Evolutionary conservation across 768 basidiomycete species (phyloP).

Genomic region (Wakefieldia striispora): DNA sequence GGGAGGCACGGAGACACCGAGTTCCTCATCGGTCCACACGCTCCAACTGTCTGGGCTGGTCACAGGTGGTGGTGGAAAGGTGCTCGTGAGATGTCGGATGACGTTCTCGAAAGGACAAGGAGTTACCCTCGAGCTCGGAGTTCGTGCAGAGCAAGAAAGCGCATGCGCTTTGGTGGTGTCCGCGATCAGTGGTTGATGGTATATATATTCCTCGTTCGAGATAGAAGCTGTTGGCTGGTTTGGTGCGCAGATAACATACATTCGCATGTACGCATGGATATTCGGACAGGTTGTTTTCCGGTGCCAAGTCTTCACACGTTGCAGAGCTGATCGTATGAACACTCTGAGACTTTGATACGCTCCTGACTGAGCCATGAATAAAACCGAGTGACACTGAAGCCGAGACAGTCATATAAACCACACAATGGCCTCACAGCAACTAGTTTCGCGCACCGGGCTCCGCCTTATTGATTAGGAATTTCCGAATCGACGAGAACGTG

Average conservation of each 20-base stretch:
- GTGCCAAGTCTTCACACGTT: constrained; percentile 3
- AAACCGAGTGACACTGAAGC: no score
- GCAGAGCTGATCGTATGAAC: neutral
- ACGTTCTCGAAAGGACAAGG: constrained; percentile 87
- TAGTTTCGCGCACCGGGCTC: constrained; percentile 2
- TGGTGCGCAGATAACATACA: constrained; percentile 1
- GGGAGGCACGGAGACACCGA: constrained; percentile 83
- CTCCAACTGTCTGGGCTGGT: constrained; percentile 91
- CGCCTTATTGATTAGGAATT: no score
- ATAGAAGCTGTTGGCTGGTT: constrained; percentile 8
- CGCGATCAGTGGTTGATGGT: constrained; percentile 71
- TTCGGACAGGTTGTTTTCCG: neutral
- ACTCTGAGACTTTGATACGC: constrained; percentile 2
- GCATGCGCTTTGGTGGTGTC: constrained; percentile 86
- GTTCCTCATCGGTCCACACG: constrained; percentile 86
- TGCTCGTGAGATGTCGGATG: constrained; percentile 93
- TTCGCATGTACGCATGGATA: constrained; percentile 16
- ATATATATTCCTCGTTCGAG: neutral
- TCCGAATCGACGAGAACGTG: constrained; percentile 8
- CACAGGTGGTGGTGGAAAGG: constrained; percentile 92
- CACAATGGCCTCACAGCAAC: neutral
- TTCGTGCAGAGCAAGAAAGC: constrained; percentile 87
- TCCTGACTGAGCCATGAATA: no score
- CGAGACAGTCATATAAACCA: constrained; percentile 1
- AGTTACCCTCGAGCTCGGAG: constrained; percentile 88